Base-by-base conservation (phyloP, 2,329 filamentous ascomycete species). In the Venturia pyrina region DNA sequence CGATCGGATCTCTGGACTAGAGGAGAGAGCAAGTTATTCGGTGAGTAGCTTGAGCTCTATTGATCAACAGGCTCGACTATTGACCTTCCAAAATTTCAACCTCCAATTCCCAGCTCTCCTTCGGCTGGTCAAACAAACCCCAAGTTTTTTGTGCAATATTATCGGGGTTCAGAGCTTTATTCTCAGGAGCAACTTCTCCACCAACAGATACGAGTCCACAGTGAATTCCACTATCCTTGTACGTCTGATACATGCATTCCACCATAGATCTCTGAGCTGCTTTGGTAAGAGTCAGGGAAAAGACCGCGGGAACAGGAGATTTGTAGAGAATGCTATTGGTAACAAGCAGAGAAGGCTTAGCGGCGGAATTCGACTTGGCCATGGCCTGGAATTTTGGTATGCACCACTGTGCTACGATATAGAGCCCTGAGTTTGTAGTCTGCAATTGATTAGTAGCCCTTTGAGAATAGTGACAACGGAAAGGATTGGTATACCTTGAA, bases 291-390 rank as follows among this genome's bases (percentile, higher is more conserved):
- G 50, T 41, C 34, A 67, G 56, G 0, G 79, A 80, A 21, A 84
- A 80, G 0, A 83, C 72, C 28, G 77, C 71, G 4, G 80, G 79
- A 1, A 78, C 69, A 0, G 82, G 82, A 40, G 80, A 73, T 67
- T 77, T 76, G n/a, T 79, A 81, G 19, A 84, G 75, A 57, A 77
- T 70, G 34, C 78, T 80, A 72, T 76, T 81, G 0, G 81, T 83
- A 13, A 83, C 80, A 34, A 84, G 73, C 11, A 84, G 71, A 0
- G 78, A 78, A 0, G 82, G 81, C 64, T 77, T 77, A 63, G 77
- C 76, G n/a, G 65, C 1, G 71, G 64, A 50, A 74, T 72, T 0
- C 70, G 67, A 21, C 78, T 73, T 44, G 76, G 48, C 61, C 32
- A 60, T 21, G 19, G n/a, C 40, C 24, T 50, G 43, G 1, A 63